Base-by-base conservation (phyloP, 148 eudicot genomes). In the Rhododendron simsii region DNA sequence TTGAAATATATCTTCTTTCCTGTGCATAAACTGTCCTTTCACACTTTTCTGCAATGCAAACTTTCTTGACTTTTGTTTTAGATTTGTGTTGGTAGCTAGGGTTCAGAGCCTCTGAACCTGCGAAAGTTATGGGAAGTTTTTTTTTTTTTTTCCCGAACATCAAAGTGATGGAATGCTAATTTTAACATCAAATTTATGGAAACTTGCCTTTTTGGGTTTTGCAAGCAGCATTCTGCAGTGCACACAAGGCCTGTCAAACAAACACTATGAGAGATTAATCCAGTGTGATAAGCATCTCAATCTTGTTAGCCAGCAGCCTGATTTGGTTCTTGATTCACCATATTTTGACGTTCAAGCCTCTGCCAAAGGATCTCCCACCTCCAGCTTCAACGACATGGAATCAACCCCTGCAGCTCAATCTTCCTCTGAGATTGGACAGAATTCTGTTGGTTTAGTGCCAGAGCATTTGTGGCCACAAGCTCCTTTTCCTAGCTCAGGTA, bases 401-500 rank as follows among this genome's bases (percentile, higher is more conserved):
- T 87, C 94, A 81, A 87, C 92, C 23, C 89, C 90, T 53, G 81
- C 80, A 37, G 84, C 88, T 30, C 92, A 90, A 81, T 86, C 89
- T 37, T 89, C 91, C 63, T 87, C 93, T 16, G 86, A 83, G 44
- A 76, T 86, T 74, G 93, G 88, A 81, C 92, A 90, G 78, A 91
- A 84, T 81, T 85, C 87, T 83, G 80, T 65, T 88, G 86, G 90
- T 78, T 84, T 86, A 51, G 47, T 87, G 39, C 63, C 89, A n/a
- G 91, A 88, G 83, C 86, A 81, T 84, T 28, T 91, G 55, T 84
- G 90, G 48, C 91, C 81, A 81, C 95, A 94, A 85, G 88, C 92
- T 80, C 88, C 95, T 77, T 94, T 95, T 73, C 95, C 94, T 33
- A 93, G 93, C 90, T 95, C 95, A 89, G 99, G 99, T 96, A 92